Evolutionary conservation across 2,329 filamentous ascomycete species (phyloP).

Genomic region (Alternaria conjuncta): DNA sequence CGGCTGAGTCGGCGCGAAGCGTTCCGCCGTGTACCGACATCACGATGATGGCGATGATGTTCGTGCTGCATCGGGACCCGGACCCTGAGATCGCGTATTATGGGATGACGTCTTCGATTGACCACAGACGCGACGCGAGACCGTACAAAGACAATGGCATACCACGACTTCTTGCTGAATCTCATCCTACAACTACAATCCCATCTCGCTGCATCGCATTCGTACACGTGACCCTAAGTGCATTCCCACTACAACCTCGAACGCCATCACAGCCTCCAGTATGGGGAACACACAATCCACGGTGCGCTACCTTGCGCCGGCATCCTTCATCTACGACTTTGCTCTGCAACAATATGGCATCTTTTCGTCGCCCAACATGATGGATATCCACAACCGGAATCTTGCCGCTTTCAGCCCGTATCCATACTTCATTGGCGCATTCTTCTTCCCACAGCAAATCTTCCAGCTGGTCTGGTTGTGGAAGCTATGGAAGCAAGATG

Average conservation of each 20-base stretch:
- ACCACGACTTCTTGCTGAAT: neutral
- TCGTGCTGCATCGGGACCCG: constrained; percentile 7
- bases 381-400: constrained; percentile 64
- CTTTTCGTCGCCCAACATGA: constrained; percentile 63
- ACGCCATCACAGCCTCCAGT: neutral
- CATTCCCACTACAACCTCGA: neutral
- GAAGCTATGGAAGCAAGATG: constrained; percentile 59
- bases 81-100: constrained; percentile 10
- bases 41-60: constrained; percentile 10
- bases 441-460: constrained; percentile 68
- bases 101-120: constrained; percentile 14
- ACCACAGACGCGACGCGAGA: neutral
- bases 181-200: neutral
- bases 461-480: constrained; percentile 66
- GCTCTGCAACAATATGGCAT: constrained; percentile 66
- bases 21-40: neutral
- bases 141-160: constrained; percentile 1
- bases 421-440: constrained; percentile 64
- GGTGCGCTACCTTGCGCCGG: constrained; percentile 61
- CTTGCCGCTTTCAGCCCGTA: constrained; percentile 66
- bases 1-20: neutral
- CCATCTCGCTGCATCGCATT: neutral
- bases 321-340: constrained; percentile 64
- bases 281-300: constrained; percentile 59
- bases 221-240: neutral